A percentile compares a stretch with the other conserved stretches of the same genome.
These are phyloP conservation scores for Quercus rubra DNA, from an alignment of 306 rosid species.

Conservation along the genomic window DNA sequence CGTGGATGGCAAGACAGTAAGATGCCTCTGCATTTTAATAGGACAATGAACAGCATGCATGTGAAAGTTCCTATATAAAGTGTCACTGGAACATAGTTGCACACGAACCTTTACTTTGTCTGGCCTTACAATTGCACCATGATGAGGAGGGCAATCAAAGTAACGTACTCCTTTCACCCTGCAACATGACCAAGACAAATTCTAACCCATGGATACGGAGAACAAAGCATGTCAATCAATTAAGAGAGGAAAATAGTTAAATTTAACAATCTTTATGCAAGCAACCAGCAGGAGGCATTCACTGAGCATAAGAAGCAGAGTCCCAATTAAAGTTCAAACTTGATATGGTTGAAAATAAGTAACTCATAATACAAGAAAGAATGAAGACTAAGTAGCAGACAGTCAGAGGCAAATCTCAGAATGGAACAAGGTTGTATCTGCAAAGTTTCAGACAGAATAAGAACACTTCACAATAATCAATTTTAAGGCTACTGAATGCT, in stretches of 20 bases:
- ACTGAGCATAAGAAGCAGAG: background rate
- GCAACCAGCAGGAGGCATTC: background rate
- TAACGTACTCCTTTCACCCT: conserved; percentile 87
- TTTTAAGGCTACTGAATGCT: too few species aligned
- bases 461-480: too few species aligned
- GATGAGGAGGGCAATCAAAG: conserved; percentile 75
- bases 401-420: background rate
- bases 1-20: background rate
- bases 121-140: conserved; percentile 84
- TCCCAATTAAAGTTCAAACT: background rate
- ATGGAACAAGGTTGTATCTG: background rate
- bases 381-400: background rate
- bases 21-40: background rate
- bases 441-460: background rate
- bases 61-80: background rate
- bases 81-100: background rate
- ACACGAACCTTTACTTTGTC: conserved; percentile 84
- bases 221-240: background rate
- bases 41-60: background rate
- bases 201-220: background rate
- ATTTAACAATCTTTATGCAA: background rate
- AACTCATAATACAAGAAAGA: background rate
- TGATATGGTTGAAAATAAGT: background rate
- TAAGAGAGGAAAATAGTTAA: background rate
- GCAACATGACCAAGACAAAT: conserved; percentile 13